A percentile compares a stretch with the other conserved stretches of the same genome.
Evolutionary conservation across 2,329 filamentous ascomycete genomes (phyloP).

Genomic region (Trichoderma harzianum): DNA sequence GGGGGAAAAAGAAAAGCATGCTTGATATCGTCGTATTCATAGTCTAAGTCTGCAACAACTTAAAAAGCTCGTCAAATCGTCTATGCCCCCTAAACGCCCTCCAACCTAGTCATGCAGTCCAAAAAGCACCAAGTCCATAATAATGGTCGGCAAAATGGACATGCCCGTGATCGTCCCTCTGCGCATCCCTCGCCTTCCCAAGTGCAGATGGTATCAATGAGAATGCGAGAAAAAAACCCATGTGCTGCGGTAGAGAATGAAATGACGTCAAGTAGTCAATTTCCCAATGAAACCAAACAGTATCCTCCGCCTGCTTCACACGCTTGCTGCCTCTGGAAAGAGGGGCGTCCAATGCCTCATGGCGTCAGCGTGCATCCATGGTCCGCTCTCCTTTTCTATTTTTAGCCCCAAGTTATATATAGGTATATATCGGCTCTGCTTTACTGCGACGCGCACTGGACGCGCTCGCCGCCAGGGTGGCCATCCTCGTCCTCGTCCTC

Average conservation of each 20-base stretch:
- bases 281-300: conserved; percentile 17
- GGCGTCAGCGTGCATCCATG: not conserved
- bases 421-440: conserved; percentile 17
- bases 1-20: not conserved
- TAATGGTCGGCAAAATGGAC: conserved; percentile 17
- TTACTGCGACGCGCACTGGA: conserved; percentile 88
- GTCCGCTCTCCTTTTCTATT: not conserved
- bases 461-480: conserved; percentile 70
- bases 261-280: conserved; percentile 13
- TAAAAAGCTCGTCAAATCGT: conserved; percentile 38
- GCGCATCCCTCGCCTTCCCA: conserved; percentile 2
- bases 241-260: conserved; percentile 16
- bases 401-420: not conserved
- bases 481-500: conserved; percentile 78
- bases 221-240: conserved; percentile 17
- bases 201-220: conserved; percentile 23
- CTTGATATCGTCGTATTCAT: conserved; percentile 21
- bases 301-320: conserved; percentile 22
- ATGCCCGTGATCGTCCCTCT: conserved; percentile 10
- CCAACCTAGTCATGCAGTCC: conserved; percentile 34
- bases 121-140: conserved; percentile 21
- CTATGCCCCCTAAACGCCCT: conserved; percentile 39
- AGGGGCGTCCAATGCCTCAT: not conserved
- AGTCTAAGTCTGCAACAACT: conserved; percentile 25
- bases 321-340: not conserved